Percentiles rank a stretch among this genome's conserved stretches.
Evolutionary conservation across 257 asterid species (phyloP).

Genomic region (Ilex asprella): DNA sequence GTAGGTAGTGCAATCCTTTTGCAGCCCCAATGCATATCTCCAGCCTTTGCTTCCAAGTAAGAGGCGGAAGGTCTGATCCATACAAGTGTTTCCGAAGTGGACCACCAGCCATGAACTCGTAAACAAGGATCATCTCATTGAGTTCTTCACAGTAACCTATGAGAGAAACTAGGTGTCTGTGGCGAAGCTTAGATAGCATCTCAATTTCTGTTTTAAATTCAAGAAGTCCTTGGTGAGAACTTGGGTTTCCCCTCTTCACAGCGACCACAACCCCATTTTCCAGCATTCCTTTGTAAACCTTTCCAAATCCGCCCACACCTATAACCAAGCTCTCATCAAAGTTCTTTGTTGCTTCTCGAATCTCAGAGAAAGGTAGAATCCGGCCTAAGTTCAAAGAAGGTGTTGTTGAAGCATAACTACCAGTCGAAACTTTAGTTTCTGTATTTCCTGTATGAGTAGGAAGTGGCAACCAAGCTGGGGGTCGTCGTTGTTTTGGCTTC

Average conservation of each 20-base stretch:
- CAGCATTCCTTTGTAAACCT: constrained; percentile 22
- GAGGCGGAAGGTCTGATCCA: too few relatives aligned
- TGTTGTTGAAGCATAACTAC: constrained; percentile 22
- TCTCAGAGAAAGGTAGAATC: constrained; percentile 17
- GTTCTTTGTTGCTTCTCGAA: constrained; percentile 26
- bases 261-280: constrained; percentile 28
- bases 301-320: constrained; percentile 32
- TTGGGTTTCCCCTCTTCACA: constrained; percentile 26
- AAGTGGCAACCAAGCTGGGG: constrained; percentile 19
- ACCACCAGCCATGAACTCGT: constrained; percentile 31
- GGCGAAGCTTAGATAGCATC: constrained; percentile 32
- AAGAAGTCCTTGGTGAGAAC: constrained; percentile 26
- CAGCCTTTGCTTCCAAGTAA: too few relatives aligned
- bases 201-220: constrained; percentile 30
- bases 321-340: constrained; percentile 25
- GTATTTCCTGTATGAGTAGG: constrained; percentile 11
- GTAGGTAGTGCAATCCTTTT: too few relatives aligned
- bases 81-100: constrained; percentile 15
- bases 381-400: constrained; percentile 21
- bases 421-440: constrained; percentile 19
- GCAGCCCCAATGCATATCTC: too few relatives aligned
- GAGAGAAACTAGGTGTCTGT: constrained; percentile 26
- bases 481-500: constrained; percentile 11
- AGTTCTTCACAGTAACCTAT: constrained; percentile 30
- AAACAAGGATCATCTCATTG: constrained; percentile 32